These are phyloP conservation scores for Naegleria lovaniensis DNA, from an alignment of 208 protist species.

Conservation along the genomic window DNA sequence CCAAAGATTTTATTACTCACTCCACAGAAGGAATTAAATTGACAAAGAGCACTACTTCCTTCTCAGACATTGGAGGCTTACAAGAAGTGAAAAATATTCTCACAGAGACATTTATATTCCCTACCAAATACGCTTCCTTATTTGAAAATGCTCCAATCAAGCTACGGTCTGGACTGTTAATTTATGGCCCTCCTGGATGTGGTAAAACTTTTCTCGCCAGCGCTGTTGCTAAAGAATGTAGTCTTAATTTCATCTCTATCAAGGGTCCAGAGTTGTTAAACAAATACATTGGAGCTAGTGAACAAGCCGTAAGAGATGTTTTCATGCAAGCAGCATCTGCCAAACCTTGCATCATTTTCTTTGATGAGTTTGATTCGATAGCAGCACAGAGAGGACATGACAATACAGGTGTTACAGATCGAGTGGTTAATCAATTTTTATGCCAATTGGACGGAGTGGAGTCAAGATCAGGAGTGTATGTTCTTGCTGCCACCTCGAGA, in stretches of 20 bases:
- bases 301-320: constrained; percentile 62
- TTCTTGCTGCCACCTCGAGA: constrained; percentile 96
- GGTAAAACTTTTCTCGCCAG: constrained; percentile 59
- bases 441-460: constrained; percentile 96
- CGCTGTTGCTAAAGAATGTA: constrained; percentile 58
- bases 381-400: constrained; percentile 74
- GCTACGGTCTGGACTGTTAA: constrained; percentile 62
- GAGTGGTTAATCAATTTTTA: constrained; percentile 94
- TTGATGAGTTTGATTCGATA: constrained; percentile 70
- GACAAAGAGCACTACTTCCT: constrained; percentile 30
- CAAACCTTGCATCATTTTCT: constrained; percentile 79
- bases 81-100: constrained; percentile 54
- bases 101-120: constrained; percentile 49
- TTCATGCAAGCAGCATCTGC: constrained; percentile 62
- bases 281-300: constrained; percentile 82
- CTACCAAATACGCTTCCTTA: constrained; percentile 45
- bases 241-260: constrained; percentile 69
- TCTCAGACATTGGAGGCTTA: constrained; percentile 64
- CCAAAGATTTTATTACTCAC: not conserved
- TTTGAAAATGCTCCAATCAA: constrained; percentile 64
- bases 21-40: not conserved
- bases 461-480: constrained; percentile 81
- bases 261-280: constrained; percentile 71
- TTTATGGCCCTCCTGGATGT: constrained; percentile 80
- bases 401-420: constrained; percentile 77